Evolutionary conservation across 208 protist genomes (phyloP), one percentile per base, ranked within the genome.

Genomic region (Tetramitus jugosus): DNA sequence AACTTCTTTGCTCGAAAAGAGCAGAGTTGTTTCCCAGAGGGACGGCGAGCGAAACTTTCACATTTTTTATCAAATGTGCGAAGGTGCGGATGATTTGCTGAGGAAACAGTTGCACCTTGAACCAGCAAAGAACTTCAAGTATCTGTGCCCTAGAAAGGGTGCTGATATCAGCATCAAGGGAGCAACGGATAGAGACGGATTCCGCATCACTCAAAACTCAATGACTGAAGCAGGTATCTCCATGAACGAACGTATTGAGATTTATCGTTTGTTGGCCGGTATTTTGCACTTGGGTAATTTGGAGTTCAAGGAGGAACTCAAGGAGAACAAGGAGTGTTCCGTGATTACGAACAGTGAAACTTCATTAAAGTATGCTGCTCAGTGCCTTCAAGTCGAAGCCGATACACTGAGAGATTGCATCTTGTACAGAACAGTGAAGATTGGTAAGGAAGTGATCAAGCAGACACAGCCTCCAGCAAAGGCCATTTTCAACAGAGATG

Each of bases 1-100:
- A 26, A 82, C 76, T n/a, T 84, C 79, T 37, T 60, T 89, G 2
- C 76, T 93, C n/a, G 90, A 93, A 74, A 93, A 92, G 69, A 86
- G 77, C 20, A 75, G 91, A 62, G 81, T 94, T 17, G 85, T 93
- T 26, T 82, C 33, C 35, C 87, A 91, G 76, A 68, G 80, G 33
- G 60, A 76, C 26, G 81, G 75, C 52, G 91, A 94, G 80, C 69
- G 91, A 49, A 87, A 83, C 61, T 94, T 86, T 64, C 91, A 94
- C 81, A 87, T 92, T 45, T 94, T 94, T 67, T 76, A 76, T 60
- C 69, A 76, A 76, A 10, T 76, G 3, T 76, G 69, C 26, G 26
- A 29, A 26, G 69, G 69, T 60, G 69, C 69, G 26, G 42, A 56
- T 43, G 69, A 76, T 45, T 23, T 17, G 2, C 45, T 76, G 13